These are phyloP conservation scores for Calonectria fujianensis DNA, from an alignment of 2,329 filamentous ascomycete genomes.

Conservation along the genomic window DNA sequence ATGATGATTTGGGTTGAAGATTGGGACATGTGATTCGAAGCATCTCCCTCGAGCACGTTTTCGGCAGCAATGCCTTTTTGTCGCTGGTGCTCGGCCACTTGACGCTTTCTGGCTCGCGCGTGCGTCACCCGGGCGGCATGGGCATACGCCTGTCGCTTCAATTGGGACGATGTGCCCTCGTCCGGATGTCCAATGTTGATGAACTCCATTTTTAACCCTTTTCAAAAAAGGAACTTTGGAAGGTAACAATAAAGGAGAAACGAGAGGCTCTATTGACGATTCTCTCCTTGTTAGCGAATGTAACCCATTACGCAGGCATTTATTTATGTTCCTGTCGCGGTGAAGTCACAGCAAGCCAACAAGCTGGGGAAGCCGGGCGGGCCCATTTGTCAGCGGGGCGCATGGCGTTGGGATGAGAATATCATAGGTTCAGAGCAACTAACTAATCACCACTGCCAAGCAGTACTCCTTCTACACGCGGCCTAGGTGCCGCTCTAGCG, in stretches of 20 bases:
- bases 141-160: slow-evolving; percentile 37
- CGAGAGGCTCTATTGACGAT: neutral
- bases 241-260: neutral
- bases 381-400: slow-evolving; percentile 41
- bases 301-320: neutral
- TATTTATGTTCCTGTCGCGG: neutral
- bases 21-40: neutral
- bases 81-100: slow-evolving; percentile 15
- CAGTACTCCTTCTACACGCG: slow-evolving; percentile 43
- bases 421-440: neutral
- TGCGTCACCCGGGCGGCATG: slow-evolving; percentile 43
- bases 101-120: slow-evolving; percentile 35
- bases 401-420: neutral
- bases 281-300: neutral
- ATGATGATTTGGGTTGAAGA: neutral
- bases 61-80: neutral
- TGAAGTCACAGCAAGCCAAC: neutral
- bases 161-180: slow-evolving; percentile 17
- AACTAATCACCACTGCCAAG: slow-evolving; percentile 42
- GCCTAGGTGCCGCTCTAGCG: slow-evolving; percentile 29
- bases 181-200: slow-evolving; percentile 33
- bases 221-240: neutral
- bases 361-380: neutral
- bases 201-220: slow-evolving; percentile 35
- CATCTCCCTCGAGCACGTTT: neutral